Percentiles rank a stretch among this genome's conserved stretches.
These are phyloP conservation scores for Acanthamoeba culbertsoni DNA, from an alignment of 208 protist genomes.

Conservation along the genomic window DNA sequence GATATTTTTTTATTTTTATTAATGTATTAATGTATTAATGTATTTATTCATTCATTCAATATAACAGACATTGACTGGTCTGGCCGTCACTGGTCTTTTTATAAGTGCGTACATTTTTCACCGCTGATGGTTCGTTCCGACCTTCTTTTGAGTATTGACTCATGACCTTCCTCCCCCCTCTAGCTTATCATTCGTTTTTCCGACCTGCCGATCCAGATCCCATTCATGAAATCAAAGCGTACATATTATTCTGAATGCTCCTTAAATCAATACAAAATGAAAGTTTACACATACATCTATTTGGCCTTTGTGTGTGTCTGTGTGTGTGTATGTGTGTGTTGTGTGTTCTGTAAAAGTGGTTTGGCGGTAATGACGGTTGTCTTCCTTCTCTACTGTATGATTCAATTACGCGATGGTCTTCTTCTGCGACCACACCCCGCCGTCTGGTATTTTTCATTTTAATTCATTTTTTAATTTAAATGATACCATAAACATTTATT, in stretches of 20 bases:
- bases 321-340: no score
- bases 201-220: background rate
- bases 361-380: background rate
- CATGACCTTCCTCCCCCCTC: background rate
- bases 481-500: no score
- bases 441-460: constrained; percentile 84
- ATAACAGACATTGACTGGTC: background rate
- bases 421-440: constrained; percentile 94
- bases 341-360: no score
- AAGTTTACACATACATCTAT: no score
- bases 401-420: constrained; percentile 33
- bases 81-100: background rate
- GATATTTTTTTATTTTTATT: background rate
- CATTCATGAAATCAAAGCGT: background rate
- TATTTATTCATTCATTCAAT: background rate
- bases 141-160: background rate
- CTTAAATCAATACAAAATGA: no score
- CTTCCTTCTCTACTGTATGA: constrained; percentile 45
- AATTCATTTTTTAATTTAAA: background rate
- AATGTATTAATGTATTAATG: background rate
- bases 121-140: background rate
- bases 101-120: background rate
- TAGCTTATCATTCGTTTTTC: background rate
- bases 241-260: no score
- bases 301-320: no score